Percentiles rank a stretch among this genome's conserved stretches.
phyloP scores from a whole-genome alignment of 176 grass and related monocot species.

The Thinopyrum elongatum region DNA sequence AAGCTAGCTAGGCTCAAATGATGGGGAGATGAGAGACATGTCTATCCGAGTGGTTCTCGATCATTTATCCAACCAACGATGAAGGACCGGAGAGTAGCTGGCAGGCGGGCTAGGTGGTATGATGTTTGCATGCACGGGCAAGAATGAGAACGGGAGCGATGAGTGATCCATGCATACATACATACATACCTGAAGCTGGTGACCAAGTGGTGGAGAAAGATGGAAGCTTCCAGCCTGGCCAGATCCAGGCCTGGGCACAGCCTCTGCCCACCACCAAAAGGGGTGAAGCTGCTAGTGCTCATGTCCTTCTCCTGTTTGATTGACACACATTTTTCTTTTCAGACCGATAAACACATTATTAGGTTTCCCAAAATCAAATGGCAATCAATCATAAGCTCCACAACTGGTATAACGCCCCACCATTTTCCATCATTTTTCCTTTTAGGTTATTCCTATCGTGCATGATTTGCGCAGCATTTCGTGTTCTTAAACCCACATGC shows the following conservation, averaged over 20 bases:
- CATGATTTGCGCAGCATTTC: too few species aligned
- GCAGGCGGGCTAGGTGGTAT: not conserved
- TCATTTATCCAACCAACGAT: not conserved
- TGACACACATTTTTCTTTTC: constrained; percentile 29
- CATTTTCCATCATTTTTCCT: not conserved
- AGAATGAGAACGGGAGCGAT: not conserved
- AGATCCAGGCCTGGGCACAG: constrained; percentile 97
- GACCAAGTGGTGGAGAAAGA: constrained; percentile 99
- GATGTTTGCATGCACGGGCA: constrained; percentile 3
- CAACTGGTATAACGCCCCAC: not conserved
- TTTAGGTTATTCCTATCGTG: not conserved
- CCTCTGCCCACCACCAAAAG: constrained; percentile 97
- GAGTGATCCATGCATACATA: constrained; percentile 39
- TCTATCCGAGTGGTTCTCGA: not conserved
- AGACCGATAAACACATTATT: constrained; percentile 37
- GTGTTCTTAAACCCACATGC: constrained; percentile 34
- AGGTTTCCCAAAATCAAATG: constrained; percentile 37
- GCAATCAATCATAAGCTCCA: constrained; percentile 11
- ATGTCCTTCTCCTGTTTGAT: constrained; percentile 79
- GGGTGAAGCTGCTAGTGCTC: constrained; percentile 79
- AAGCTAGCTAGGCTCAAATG: not conserved
- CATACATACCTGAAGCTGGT: constrained; percentile 93
- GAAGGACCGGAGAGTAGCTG: not conserved
- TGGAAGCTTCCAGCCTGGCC: constrained; percentile 95
- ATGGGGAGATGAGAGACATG: not conserved